Percentiles rank a stretch among this genome's conserved stretches.
phyloP scores from a whole-genome alignment of 2,329 filamentous ascomycete genomes.

The Talaromyces albobiverticillius region DNA sequence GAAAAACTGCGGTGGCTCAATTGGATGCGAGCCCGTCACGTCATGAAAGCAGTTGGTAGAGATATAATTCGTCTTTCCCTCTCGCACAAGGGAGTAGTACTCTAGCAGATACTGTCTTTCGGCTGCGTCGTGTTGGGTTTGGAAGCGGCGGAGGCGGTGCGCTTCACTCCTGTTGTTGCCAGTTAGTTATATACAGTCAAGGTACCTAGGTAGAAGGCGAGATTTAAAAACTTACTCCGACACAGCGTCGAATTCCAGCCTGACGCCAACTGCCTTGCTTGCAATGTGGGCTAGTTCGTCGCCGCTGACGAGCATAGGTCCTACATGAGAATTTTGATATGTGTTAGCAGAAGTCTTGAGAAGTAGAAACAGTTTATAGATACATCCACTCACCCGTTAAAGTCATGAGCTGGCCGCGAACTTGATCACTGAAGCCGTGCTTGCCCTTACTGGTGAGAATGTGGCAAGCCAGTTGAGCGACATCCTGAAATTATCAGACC shows the following conservation, averaged over 20 bases:
- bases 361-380: too few species aligned
- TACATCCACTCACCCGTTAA: constrained; percentile 38
- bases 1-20: constrained; percentile 50
- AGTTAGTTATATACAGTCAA: not conserved
- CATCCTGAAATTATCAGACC: constrained; percentile 39
- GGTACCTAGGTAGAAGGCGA: not conserved
- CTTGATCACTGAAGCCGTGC: constrained; percentile 50
- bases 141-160: constrained; percentile 35
- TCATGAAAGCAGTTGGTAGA: constrained; percentile 51
- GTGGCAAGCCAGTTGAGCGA: constrained; percentile 49
- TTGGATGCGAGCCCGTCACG: constrained; percentile 47
- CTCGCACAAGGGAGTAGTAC: constrained; percentile 52
- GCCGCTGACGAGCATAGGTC: constrained; percentile 47
- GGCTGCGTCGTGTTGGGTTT: constrained; percentile 35
- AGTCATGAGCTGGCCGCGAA: constrained; percentile 53
- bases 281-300: constrained; percentile 48
- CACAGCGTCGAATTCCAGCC: constrained; percentile 49
- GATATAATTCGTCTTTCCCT: constrained; percentile 56
- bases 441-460: constrained; percentile 48
- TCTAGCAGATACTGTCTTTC: constrained; percentile 51
- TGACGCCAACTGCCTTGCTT: constrained; percentile 41
- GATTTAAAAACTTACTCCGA: constrained; percentile 35
- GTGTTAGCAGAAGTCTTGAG: not conserved
- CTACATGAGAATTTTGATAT: constrained; percentile 20
- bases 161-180: constrained; percentile 27